Base-by-base conservation (phyloP, 805 yeast species). In the Schwanniomyces vanrijiae region DNA sequence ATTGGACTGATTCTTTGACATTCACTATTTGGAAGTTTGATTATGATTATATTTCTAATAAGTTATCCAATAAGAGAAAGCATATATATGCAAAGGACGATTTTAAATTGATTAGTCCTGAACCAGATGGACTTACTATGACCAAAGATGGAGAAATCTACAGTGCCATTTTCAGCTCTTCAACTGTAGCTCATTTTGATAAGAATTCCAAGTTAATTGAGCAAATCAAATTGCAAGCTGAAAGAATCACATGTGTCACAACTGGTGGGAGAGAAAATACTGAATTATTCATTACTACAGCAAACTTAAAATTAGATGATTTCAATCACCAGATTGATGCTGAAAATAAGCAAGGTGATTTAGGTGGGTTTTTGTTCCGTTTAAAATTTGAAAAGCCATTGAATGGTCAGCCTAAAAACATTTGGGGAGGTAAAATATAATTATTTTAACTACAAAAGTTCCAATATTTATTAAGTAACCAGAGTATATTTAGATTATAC, bases 51-150 rank as follows among this genome's bases (percentile, higher is more conserved):
- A 54, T 44, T 14, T 50, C 65, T 20, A 61, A 58, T 43, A 59
- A 54, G 22, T 58, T 72, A 38, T 45, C 61, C 25, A 68, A 73
- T 54, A 64, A 60, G 40, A 37, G 44, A 22, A 53, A 55, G n/a
- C 57, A 56, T 35, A 46, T 68, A 18, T 55, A 65, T 34, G 47
- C 55, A 37, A 53, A 51, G 22, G 20, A 46, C 7, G 42, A 55
- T 42, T 44, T 59, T 58, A 19, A 59, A 39, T 14, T 14, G n/a
- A 25, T 22, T 13, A 35, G 47, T 34, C 48, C 84, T 7, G 94
- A 83, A 54, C 96, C 96, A 0, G 97, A 90, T 63, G 97, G 97
- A 18, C 75, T 86, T 53, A 71, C 83, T 21, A 66, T 86, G 52
- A 81, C 86, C 37, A 65, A 65, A 2, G 64, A 72, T 28, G 84